Evolutionary conservation across 495 filamentous ascomycete genomes (phyloP).

Genomic region (Geoglossum glabrum): DNA sequence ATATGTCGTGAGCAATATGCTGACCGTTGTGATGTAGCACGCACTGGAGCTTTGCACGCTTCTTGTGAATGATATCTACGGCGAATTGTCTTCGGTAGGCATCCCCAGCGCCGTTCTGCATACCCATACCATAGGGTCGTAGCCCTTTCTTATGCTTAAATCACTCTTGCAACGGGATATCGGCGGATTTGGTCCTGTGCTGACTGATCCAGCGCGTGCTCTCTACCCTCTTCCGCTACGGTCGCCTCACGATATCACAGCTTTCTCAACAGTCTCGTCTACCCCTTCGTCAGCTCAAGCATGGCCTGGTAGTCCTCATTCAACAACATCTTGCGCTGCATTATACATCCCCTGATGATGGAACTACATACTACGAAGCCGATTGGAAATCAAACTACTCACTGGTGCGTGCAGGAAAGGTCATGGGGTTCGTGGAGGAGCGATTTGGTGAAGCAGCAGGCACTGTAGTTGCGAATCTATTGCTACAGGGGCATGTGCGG

Average conservation of each 20-base stretch:
- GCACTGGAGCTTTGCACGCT: constrained; percentile 68
- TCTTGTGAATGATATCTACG: constrained; percentile 72
- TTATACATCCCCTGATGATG: constrained; percentile 39
- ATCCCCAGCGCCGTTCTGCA: not conserved
- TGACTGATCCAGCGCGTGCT: constrained; percentile 32
- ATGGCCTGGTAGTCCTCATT: constrained; percentile 64
- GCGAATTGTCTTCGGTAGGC: constrained; percentile 68
- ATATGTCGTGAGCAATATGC: not conserved
- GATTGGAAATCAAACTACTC: constrained; percentile 55
- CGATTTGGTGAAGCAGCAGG: constrained; percentile 50
- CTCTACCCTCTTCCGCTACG: constrained; percentile 51
- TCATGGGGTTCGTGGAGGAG: constrained; percentile 50
- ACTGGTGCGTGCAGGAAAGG: constrained; percentile 60
- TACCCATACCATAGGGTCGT: not conserved
- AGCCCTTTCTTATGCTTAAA: not conserved
- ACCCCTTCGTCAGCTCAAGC: constrained; percentile 42
- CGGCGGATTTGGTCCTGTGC: not conserved
- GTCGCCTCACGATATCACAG: constrained; percentile 48
- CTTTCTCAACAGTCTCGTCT: constrained; percentile 49
- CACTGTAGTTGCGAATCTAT: constrained; percentile 48
- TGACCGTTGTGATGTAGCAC: constrained; percentile 25
- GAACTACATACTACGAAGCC: constrained; percentile 57
- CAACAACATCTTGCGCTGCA: constrained; percentile 76
- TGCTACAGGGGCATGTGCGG: constrained; percentile 57
- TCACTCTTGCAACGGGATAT: not conserved